phyloP scores from a whole-genome alignment of 164 flowering plant species.

The Houttuynia cordata region DNA sequence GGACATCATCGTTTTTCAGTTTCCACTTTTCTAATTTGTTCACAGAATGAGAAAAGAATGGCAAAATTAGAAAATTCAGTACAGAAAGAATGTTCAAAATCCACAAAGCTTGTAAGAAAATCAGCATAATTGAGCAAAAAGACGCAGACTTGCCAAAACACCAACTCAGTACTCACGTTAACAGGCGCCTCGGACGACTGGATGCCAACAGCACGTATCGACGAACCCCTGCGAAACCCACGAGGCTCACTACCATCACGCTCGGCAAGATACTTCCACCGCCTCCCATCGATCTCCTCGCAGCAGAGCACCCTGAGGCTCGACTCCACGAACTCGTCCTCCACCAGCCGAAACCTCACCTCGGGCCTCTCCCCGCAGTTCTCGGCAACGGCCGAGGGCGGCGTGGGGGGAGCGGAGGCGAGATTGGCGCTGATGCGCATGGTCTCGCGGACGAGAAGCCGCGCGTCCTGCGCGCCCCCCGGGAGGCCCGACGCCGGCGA shows the following conservation, averaged over 20 bases:
- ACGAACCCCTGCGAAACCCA: slow-evolving; percentile 30
- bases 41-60: background rate
- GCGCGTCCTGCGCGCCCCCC: slow-evolving; percentile 31
- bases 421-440: slow-evolving; percentile 73
- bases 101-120: too few relatives aligned
- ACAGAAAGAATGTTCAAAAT: background rate
- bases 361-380: slow-evolving; percentile 10
- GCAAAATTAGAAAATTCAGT: too few relatives aligned
- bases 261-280: slow-evolving; percentile 69
- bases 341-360: slow-evolving; percentile 23
- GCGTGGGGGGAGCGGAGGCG: slow-evolving; percentile 37
- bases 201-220: slow-evolving; percentile 53
- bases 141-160: too few relatives aligned
- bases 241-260: slow-evolving; percentile 13
- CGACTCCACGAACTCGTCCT: slow-evolving; percentile 41
- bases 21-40: too few relatives aligned
- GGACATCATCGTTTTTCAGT: too few relatives aligned
- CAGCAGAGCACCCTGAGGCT: slow-evolving; percentile 62
- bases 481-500: slow-evolving; percentile 9
- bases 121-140: too few relatives aligned
- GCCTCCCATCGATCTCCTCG: slow-evolving; percentile 74
- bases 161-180: slow-evolving; percentile 34
- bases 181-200: slow-evolving; percentile 58
- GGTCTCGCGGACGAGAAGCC: slow-evolving; percentile 76
- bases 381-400: slow-evolving; percentile 6